Evolutionary conservation across 2,329 filamentous ascomycete species (phyloP), one percentile per base, ranked within the genome.

Genomic region (Colletotrichum sp.): DNA sequence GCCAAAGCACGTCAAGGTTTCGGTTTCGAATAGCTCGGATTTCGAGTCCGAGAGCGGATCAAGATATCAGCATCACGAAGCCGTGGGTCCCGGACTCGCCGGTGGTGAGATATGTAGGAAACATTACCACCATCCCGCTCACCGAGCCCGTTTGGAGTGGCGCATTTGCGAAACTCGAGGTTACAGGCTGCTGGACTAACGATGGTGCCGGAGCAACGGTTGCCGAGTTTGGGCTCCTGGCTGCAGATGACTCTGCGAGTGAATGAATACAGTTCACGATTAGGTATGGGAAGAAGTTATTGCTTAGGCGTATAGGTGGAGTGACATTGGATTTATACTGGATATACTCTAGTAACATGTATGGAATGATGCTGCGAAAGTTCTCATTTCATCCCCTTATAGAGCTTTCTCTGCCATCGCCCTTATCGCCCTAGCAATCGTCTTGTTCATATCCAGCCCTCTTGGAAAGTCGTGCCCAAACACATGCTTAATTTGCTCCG

Each of bases 201-300:
- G 52, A 68, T 39, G 66, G 22, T 27, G 1, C 48, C 9, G 66
- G 66, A 30, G 48, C 66, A 58, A 68, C 48, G 30, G 52, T 68
- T 68, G 66, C 66, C 32, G 66, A 68, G 66, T 68, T 68, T 39
- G 66, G 48, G 30, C 66, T 68, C 52, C 48, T 68, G 48, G 66
- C 66, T 13, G 52, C 66, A 12, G 5, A 68, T 67, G 5, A 18
- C 48, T 58, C 30, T 10, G 32, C 18, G 10, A 39, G 22, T 36
- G 22, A 34, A 18, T 34, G 28, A 60, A 60, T 32, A 28, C 9
- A 60, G 18, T 15, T 22, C 16, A 30, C 0, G 56, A 30, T 60
- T n/a, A 30, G 27, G 8, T 10, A 32, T 60, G 27, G 56, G 56
- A 18, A 60, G 56, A 27, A 60, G 9, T 3, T 9, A 16, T 60